phyloP scores from a whole-genome alignment of 1,284 basidiomycete species.

The Ceratobasidium papillatum region DNA sequence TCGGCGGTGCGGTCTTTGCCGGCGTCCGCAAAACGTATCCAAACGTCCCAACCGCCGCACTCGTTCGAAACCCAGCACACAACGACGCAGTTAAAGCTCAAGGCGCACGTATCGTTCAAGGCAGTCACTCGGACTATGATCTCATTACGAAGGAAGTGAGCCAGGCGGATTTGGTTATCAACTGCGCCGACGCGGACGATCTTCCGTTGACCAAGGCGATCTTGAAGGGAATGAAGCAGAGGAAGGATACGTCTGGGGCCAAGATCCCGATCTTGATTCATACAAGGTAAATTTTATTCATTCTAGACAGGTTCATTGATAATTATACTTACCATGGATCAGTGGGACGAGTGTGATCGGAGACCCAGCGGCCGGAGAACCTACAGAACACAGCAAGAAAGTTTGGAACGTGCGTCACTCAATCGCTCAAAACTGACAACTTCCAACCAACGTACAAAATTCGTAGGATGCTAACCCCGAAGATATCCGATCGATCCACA shows the following conservation, averaged over 20 bases:
- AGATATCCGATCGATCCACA: conserved; percentile 41
- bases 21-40: conserved; percentile 47
- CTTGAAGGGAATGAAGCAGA: conserved; percentile 50
- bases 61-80: conserved; percentile 50
- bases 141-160: conserved; percentile 48
- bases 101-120: conserved; percentile 47
- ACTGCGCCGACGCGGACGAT: conserved; percentile 53
- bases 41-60: conserved; percentile 48
- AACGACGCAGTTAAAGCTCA: conserved; percentile 47
- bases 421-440: too few relatives aligned
- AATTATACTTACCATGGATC: neutral
- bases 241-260: conserved; percentile 50
- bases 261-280: conserved; percentile 51
- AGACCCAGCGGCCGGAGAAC: conserved; percentile 45
- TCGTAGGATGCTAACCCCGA: conserved; percentile 44
- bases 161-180: conserved; percentile 51
- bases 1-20: conserved; percentile 46
- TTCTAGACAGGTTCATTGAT: neutral
- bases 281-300: conserved; percentile 46
- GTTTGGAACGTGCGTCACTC: conserved; percentile 44
- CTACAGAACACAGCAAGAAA: conserved; percentile 33
- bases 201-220: conserved; percentile 50
- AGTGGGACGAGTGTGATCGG: conserved; percentile 52
- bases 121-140: conserved; percentile 48
- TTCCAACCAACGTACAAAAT: neutral